These are phyloP conservation scores for Hebeloma cylindrosporum DNA, from an alignment of 768 basidiomycete species.

Conservation along the genomic window DNA sequence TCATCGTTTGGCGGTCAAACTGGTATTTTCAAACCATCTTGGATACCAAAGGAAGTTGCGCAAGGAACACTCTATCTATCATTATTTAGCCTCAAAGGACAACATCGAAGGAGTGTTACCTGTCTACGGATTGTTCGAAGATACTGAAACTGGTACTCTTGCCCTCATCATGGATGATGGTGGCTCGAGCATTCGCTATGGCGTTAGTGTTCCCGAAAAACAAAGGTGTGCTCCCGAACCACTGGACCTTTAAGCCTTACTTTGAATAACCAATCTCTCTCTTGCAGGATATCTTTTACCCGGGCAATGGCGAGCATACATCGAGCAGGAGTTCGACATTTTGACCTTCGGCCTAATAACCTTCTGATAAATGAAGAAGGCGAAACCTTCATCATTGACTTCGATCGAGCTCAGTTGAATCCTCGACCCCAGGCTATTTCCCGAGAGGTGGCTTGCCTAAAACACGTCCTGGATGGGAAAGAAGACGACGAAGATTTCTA, in stretches of 20 bases:
- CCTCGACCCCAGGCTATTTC: no score
- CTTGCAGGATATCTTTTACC: background rate
- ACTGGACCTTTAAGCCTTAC: no score
- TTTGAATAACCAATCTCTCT: no score
- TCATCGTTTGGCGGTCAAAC: constrained; percentile 1
- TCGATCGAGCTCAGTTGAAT: constrained; percentile 6
- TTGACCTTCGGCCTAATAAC: constrained; percentile 5
- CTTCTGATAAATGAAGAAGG: background rate
- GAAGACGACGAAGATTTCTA: no score
- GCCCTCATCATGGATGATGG: constrained; percentile 4
- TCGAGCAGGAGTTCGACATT: constrained; percentile 6
- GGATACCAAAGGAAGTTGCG: constrained; percentile 1
- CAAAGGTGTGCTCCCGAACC: no score
- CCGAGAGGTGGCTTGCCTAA: no score
- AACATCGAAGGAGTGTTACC: background rate
- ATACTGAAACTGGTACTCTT: constrained; percentile 3
- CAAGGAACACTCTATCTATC: constrained; percentile 4
- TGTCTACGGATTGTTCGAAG: constrained; percentile 5
- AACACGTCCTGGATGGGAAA: no score
- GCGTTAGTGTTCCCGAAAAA: no score
- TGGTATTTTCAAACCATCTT: constrained; percentile 2
- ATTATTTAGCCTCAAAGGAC: background rate
- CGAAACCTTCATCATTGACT: constrained; percentile 2
- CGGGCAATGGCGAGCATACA: background rate
- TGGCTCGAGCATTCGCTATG: no score